phyloP scores from a whole-genome alignment of 2,329 filamentous ascomycete species.

The Hypocreales sp. region DNA sequence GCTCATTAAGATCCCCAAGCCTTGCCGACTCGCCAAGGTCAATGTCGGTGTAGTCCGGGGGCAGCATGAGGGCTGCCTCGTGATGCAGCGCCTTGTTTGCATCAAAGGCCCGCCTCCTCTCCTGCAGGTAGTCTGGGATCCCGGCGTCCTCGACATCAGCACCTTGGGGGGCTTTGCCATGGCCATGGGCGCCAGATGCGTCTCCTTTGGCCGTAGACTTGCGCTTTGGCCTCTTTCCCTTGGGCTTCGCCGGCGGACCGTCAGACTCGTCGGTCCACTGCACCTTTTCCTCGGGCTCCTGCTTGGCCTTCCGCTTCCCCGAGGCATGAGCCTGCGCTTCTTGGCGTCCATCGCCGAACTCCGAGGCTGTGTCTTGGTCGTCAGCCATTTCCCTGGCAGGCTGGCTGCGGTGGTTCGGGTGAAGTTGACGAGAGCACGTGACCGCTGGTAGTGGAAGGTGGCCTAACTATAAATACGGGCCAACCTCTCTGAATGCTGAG shows the following conservation, averaged over 20 bases:
- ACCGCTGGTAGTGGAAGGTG: too few relatives aligned
- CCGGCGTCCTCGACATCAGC: too few relatives aligned
- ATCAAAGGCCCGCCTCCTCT: slow-evolving; percentile 57
- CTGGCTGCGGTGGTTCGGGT: too few relatives aligned
- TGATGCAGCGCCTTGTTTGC: slow-evolving; percentile 40
- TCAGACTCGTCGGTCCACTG: slow-evolving; percentile 46
- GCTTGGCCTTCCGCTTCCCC: slow-evolving; percentile 21
- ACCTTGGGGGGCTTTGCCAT: too few relatives aligned
- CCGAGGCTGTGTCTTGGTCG: slow-evolving; percentile 8
- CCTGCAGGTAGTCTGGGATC: slow-evolving; percentile 58
- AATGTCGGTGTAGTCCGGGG: slow-evolving; percentile 62
- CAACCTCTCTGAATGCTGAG: too few relatives aligned
- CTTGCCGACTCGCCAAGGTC: slow-evolving; percentile 41
- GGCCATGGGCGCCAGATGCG: too few relatives aligned
- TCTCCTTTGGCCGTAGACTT: too few relatives aligned
- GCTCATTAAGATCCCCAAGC: slow-evolving; percentile 36
- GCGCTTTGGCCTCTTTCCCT: slow-evolving; percentile 16
- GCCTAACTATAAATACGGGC: too few relatives aligned
- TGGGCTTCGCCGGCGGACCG: slow-evolving; percentile 40
- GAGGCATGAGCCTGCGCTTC: slow-evolving; percentile 3
- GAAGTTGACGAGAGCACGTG: too few relatives aligned
- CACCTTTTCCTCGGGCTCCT: slow-evolving; percentile 25
- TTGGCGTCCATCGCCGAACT: slow-evolving; percentile 5
- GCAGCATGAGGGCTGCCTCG: slow-evolving; percentile 55
- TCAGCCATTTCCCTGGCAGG: slow-evolving; percentile 12